Conservation (phyloP, 176 grass and related monocot genomes). For the Avena sativa region DNA sequence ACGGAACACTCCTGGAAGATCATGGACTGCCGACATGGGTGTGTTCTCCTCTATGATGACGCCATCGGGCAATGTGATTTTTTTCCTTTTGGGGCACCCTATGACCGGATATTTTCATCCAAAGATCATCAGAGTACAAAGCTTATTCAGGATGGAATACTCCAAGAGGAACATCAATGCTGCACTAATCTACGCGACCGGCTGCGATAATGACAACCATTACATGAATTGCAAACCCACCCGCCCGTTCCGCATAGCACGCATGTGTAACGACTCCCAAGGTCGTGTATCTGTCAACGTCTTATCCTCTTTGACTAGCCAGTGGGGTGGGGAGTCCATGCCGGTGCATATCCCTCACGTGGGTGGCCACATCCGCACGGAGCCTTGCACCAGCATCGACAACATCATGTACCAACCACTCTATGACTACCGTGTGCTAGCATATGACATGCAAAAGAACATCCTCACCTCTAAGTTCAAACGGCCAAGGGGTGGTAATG, state of each 20-base stretch:
- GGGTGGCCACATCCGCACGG: background rate
- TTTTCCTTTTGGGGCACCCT: background rate
- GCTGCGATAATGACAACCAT: background rate
- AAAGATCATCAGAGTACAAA: background rate
- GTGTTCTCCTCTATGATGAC: no score
- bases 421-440: background rate
- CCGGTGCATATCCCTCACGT: background rate
- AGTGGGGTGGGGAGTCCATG: background rate
- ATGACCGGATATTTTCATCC: background rate
- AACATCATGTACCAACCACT: background rate
- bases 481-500: background rate
- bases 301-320: background rate
- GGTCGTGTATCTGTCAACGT: background rate
- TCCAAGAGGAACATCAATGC: background rate
- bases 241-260: background rate
- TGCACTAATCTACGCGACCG: background rate
- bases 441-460: background rate
- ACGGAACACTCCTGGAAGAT: no score
- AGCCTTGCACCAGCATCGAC: background rate
- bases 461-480: background rate
- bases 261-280: background rate
- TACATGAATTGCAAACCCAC: background rate
- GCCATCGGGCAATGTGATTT: background rate
- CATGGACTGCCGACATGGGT: no score
- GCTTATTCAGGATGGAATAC: background rate